Percentiles rank a stretch among this genome's conserved stretches.
Evolutionary conservation across 768 basidiomycete species (phyloP).

Genomic region (Mrakia hoshinonis): DNA sequence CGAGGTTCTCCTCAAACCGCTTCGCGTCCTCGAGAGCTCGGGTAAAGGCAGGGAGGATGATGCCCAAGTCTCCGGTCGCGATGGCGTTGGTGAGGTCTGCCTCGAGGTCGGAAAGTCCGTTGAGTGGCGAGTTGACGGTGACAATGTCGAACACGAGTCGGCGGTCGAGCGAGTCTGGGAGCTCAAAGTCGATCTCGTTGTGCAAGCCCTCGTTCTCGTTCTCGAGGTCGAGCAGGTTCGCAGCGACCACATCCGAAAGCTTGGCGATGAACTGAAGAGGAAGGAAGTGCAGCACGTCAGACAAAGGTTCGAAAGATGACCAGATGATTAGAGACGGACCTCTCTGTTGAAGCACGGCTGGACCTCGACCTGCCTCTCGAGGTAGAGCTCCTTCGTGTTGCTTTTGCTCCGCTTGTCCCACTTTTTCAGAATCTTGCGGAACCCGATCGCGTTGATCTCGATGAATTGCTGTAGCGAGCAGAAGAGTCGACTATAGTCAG

Average conservation of each 20-base stretch:
- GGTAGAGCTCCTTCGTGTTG: constrained; percentile 90
- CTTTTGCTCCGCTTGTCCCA: constrained; percentile 96
- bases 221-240: constrained; percentile 74
- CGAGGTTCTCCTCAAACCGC: constrained; percentile 34
- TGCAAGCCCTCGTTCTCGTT: constrained; percentile 42
- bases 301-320: neutral
- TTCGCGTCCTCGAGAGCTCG: constrained; percentile 39
- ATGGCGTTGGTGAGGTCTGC: constrained; percentile 74
- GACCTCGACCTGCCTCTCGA: constrained; percentile 94
- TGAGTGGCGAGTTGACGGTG: constrained; percentile 34
- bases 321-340: constrained; percentile 44
- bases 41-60: constrained; percentile 55
- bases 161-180: constrained; percentile 29
- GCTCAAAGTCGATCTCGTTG: constrained; percentile 30
- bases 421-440: constrained; percentile 95
- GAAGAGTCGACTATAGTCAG: too few species aligned
- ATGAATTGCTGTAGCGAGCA: constrained; percentile 66
- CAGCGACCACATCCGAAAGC: constrained; percentile 81
- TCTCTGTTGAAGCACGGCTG: constrained; percentile 96
- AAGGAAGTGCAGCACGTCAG: constrained; percentile 22
- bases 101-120: constrained; percentile 80
- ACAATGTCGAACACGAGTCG: constrained; percentile 31
- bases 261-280: constrained; percentile 74
- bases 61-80: constrained; percentile 51
- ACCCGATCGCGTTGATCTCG: constrained; percentile 93